Evolutionary conservation across 2,329 filamentous ascomycete species (phyloP).

Genomic region (Ceratocystis diversiconidia): DNA sequence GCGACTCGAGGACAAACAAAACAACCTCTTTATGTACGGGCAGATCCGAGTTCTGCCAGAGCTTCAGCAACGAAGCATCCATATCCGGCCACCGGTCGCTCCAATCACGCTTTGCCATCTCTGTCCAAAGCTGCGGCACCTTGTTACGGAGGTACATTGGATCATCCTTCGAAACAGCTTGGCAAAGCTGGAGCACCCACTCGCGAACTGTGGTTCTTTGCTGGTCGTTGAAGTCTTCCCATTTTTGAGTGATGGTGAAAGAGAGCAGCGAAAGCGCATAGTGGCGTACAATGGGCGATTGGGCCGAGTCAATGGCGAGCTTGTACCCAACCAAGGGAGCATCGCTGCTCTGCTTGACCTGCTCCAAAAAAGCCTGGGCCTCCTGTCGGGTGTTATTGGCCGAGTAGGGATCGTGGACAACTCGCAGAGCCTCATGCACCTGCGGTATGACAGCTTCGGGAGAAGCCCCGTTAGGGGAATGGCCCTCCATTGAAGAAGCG

Average conservation of each 20-base stretch:
- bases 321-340: constrained; percentile 75
- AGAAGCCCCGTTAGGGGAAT: constrained; percentile 26
- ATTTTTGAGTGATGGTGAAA: constrained; percentile 74
- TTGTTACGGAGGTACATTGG: constrained; percentile 82
- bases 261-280: constrained; percentile 88
- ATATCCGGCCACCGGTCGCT: constrained; percentile 87
- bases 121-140: constrained; percentile 85
- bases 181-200: constrained; percentile 68
- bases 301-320: constrained; percentile 60
- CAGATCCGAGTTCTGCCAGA: constrained; percentile 61
- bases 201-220: constrained; percentile 55
- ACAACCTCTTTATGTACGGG: constrained; percentile 68
- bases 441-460: constrained; percentile 40
- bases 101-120: constrained; percentile 88
- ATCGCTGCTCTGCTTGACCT: constrained; percentile 63
- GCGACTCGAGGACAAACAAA: constrained; percentile 71
- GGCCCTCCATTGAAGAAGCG: constrained; percentile 18
- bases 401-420: constrained; percentile 72
- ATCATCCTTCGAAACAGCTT: constrained; percentile 55
- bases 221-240: constrained; percentile 55
- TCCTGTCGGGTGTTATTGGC: constrained; percentile 68
- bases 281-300: constrained; percentile 73
- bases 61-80: constrained; percentile 65
- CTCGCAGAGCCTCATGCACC: constrained; percentile 72
- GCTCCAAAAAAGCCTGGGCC: constrained; percentile 74